These are phyloP conservation scores for Candida mesenterica DNA, from an alignment of 1,139 yeast species.

Conservation along the genomic window DNA sequence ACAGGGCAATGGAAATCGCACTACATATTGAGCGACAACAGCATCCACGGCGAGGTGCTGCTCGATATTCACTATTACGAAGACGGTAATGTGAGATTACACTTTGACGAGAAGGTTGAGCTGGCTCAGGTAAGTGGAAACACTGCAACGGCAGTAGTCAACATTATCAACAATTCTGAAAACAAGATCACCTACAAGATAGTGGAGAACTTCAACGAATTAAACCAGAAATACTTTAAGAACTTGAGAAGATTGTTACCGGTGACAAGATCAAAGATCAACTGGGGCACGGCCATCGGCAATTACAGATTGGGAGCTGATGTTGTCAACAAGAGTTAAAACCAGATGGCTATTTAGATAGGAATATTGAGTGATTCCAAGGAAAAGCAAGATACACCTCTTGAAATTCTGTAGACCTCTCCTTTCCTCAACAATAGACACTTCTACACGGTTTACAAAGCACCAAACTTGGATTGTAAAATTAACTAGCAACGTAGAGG, in stretches of 20 bases:
- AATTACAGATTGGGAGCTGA: conserved; percentile 87
- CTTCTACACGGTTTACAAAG: too few species aligned
- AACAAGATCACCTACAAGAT: conserved; percentile 57
- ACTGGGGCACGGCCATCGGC: conserved; percentile 95
- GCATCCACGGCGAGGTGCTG: conserved; percentile 52
- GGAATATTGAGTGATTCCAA: background rate
- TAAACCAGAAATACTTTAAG: conserved; percentile 82
- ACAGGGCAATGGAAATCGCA: conserved; percentile 86
- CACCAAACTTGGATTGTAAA: too few species aligned
- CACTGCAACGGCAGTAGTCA: conserved; percentile 38
- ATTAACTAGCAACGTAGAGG: too few species aligned
- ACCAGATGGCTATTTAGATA: background rate
- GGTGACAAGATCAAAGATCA: conserved; percentile 83
- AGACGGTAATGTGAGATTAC: conserved; percentile 90
- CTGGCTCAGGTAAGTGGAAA: conserved; percentile 8
- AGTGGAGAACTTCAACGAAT: conserved; percentile 61
- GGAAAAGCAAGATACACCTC: background rate
- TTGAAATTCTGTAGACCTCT: too few species aligned
- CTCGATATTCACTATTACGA: conserved; percentile 90
- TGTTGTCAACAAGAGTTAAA: conserved; percentile 43
- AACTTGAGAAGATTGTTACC: conserved; percentile 87
- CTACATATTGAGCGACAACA: conserved; percentile 44
- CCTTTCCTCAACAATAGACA: too few species aligned
- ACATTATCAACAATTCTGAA: conserved; percentile 59
- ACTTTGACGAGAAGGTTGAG: conserved; percentile 46